These are phyloP conservation scores for Epichloe elymi DNA, from an alignment of 2,329 filamentous ascomycete genomes.

Conservation along the genomic window DNA sequence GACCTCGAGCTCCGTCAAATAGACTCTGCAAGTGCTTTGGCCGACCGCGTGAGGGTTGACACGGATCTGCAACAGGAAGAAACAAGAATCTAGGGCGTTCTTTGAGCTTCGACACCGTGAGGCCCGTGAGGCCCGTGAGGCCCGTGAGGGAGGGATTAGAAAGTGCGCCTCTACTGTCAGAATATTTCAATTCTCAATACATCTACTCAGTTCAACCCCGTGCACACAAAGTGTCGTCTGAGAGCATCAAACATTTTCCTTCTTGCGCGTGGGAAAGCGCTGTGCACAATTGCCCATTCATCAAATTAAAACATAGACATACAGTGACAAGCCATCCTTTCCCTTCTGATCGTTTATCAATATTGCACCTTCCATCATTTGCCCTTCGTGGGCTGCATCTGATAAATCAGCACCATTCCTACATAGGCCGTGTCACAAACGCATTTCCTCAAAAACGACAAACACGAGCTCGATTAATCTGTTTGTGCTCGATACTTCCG, in stretches of 20 bases:
- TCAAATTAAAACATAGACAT: not conserved
- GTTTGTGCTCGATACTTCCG: constrained; percentile 10
- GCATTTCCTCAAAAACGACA: not conserved
- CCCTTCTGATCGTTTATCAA: not conserved
- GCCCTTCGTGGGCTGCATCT: not conserved
- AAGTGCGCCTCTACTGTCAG: too few species aligned
- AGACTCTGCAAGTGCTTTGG: constrained; percentile 10
- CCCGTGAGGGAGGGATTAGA: not conserved
- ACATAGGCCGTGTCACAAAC: not conserved
- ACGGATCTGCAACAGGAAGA: constrained; percentile 19
- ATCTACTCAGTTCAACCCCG: too few species aligned
- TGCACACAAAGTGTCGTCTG: not conserved
- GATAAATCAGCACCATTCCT: not conserved
- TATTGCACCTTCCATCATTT: not conserved
- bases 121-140: not conserved
- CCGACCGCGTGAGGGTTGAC: constrained; percentile 7
- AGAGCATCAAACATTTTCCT: not conserved
- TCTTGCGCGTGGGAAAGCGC: not conserved
- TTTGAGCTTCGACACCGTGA: constrained; percentile 1
- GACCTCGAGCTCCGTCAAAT: constrained; percentile 22
- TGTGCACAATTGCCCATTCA: not conserved
- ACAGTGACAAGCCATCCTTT: not conserved
- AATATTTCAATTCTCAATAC: too few species aligned
- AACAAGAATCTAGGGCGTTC: constrained; percentile 16
- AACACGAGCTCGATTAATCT: constrained; percentile 6